A percentile compares a stretch with the other conserved stretches of the same genome.
Conservation (phyloP, 768 basidiomycete species). For the Amanita fuliginea region DNA sequence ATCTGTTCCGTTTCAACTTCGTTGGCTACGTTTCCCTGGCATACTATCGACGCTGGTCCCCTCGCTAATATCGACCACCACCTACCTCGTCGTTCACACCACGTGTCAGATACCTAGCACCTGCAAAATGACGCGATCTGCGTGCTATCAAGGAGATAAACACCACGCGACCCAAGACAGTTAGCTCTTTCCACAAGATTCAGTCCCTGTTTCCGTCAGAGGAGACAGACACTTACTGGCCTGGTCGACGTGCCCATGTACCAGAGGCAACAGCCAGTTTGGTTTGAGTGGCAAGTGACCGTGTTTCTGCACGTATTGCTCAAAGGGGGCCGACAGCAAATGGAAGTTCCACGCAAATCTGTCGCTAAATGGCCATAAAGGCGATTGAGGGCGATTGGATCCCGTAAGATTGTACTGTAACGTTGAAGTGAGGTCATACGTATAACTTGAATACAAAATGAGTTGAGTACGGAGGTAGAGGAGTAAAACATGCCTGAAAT, state of each 20-base stretch:
- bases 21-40: slow-evolving; percentile 95
- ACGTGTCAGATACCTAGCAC: slow-evolving; percentile 87
- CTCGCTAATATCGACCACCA: background rate
- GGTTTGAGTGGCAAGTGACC: slow-evolving; percentile 25
- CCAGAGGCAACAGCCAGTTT: slow-evolving; percentile 83
- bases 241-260: slow-evolving; percentile 97
- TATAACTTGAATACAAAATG: slow-evolving; percentile 51
- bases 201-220: background rate
- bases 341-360: slow-evolving; percentile 94
- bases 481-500: slow-evolving; percentile 62
- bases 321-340: slow-evolving; percentile 37
- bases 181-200: slow-evolving; percentile 55
- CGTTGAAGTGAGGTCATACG: slow-evolving; percentile 95
- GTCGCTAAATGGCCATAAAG: slow-evolving; percentile 67
- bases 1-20: slow-evolving; percentile 99
- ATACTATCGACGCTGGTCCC: background rate
- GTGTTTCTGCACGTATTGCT: slow-evolving; percentile 2
- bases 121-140: slow-evolving; percentile 90
- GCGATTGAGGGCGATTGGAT: slow-evolving; percentile 28
- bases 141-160: slow-evolving; percentile 95
- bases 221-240: slow-evolving; percentile 54
- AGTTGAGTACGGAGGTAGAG: background rate
- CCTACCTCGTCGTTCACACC: slow-evolving; percentile 88
- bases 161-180: slow-evolving; percentile 79
- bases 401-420: slow-evolving; percentile 84